These are phyloP conservation scores for Xylariaceae sp. DNA, from an alignment of 2,329 filamentous ascomycete species.

Conservation along the genomic window DNA sequence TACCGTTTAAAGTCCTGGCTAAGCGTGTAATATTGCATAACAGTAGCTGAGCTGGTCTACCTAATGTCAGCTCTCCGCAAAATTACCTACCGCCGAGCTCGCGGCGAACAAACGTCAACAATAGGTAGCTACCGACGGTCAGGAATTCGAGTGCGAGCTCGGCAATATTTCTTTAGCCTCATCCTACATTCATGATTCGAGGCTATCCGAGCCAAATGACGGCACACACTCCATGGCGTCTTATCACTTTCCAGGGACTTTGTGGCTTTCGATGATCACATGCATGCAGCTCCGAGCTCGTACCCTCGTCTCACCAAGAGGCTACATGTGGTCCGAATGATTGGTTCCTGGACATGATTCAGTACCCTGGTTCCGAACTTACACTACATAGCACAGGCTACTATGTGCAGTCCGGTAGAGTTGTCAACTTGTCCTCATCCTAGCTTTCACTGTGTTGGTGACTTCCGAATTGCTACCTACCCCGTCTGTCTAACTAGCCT, in stretches of 20 bases:
- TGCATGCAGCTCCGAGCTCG: conserved; percentile 1
- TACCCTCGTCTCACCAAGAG: conserved; percentile 10
- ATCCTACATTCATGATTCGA: no score
- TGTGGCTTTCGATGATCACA: conserved; percentile 1
- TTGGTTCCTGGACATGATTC: conserved; percentile 23
- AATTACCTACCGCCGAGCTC: background rate
- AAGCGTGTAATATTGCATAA: background rate
- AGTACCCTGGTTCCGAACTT: conserved; percentile 4
- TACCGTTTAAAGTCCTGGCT: background rate
- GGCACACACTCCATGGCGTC: background rate
- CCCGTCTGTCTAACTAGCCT: background rate
- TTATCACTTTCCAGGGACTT: background rate
- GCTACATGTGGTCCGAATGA: conserved; percentile 29
- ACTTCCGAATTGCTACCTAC: background rate
- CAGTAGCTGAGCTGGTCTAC: background rate
- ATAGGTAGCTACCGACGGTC: background rate
- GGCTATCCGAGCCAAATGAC: background rate
- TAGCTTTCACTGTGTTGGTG: background rate
- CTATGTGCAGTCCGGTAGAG: background rate
- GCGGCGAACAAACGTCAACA: background rate
- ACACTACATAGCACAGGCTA: background rate
- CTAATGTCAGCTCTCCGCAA: background rate
- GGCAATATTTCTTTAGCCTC: background rate
- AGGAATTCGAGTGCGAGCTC: background rate
- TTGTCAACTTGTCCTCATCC: background rate